Evolutionary conservation across 2,329 filamentous ascomycete species (phyloP).

Genomic region (Arthrobotrys sinensis): DNA sequence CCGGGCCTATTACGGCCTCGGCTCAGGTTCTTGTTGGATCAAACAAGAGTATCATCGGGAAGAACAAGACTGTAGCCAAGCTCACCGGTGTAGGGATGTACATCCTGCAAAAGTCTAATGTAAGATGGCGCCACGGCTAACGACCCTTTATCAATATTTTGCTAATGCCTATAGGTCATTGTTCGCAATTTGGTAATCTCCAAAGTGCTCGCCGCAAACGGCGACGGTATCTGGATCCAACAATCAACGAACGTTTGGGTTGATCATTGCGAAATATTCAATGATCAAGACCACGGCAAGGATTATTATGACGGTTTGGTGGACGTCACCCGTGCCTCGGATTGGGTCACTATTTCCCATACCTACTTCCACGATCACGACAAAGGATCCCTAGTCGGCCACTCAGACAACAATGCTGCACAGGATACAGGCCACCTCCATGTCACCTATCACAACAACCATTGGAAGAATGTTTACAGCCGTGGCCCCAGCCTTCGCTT

Average conservation of each 20-base stretch:
- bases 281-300: conserved; percentile 75
- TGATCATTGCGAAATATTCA: conserved; percentile 78
- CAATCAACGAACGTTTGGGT: conserved; percentile 76
- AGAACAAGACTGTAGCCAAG: conserved; percentile 64
- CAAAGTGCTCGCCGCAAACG: conserved; percentile 73
- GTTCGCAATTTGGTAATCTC: conserved; percentile 75
- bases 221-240: conserved; percentile 76
- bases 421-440: conserved; percentile 76
- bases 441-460: conserved; percentile 78
- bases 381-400: conserved; percentile 75
- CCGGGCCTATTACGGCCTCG: conserved; percentile 69
- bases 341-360: conserved; percentile 73
- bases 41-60: conserved; percentile 72
- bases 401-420: conserved; percentile 73
- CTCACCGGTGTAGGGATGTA: conserved; percentile 64
- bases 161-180: conserved; percentile 71
- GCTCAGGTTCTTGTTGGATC: conserved; percentile 69
- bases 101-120: conserved; percentile 61
- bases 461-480: conserved; percentile 76
- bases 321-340: conserved; percentile 76
- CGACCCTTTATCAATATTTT: conserved; percentile 39
- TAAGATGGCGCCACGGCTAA: conserved; percentile 37
- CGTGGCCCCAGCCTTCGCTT: conserved; percentile 77
- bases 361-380: conserved; percentile 74
- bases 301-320: conserved; percentile 79